Evolutionary conservation across 2,329 filamentous ascomycete genomes (phyloP).

Genomic region (Chaetomium sp.): DNA sequence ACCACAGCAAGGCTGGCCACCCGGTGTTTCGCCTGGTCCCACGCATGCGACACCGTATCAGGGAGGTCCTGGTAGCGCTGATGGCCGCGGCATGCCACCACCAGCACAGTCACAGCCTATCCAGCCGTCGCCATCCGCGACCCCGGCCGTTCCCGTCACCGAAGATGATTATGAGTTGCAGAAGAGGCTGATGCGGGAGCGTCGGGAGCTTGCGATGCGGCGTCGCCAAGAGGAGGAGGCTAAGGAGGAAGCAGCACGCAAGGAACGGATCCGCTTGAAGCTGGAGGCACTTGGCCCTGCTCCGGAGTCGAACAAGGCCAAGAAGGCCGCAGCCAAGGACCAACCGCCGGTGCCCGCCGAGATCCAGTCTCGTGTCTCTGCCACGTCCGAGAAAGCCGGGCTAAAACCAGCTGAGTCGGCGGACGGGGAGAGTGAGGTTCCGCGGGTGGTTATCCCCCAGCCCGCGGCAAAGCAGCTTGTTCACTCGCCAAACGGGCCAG

Average conservation of each 20-base stretch:
- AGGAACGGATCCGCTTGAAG: conserved; percentile 66
- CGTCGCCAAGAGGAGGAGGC: conserved; percentile 62
- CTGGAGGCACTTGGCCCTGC: conserved; percentile 62
- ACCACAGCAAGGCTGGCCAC: conserved; percentile 34
- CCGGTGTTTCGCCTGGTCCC: conserved; percentile 39
- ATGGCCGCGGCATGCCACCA: conserved; percentile 13
- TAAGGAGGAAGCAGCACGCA: conserved; percentile 63
- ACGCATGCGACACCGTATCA: conserved; percentile 35
- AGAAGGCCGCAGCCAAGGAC: conserved; percentile 47
- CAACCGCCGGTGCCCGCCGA: conserved; percentile 32
- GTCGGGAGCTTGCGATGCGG: conserved; percentile 62
- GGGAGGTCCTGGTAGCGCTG: conserved; percentile 4
- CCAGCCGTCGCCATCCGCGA: conserved; percentile 24
- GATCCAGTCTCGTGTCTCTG: conserved; percentile 20
- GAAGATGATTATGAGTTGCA: conserved; percentile 14
- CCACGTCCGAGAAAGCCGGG: not conserved
- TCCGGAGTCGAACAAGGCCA: conserved; percentile 52
- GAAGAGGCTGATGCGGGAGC: conserved; percentile 63
- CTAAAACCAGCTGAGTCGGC: conserved; percentile 16
- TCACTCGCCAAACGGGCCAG: conserved; percentile 15
- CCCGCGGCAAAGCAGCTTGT: conserved; percentile 11
- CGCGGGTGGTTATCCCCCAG: conserved; percentile 1
- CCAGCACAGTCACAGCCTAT: conserved; percentile 7
- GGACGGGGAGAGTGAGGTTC: conserved; percentile 18
- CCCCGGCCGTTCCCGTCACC: conserved; percentile 23